A percentile compares a stretch with the other conserved stretches of the same genome.
These are phyloP conservation scores for Sanghuangporus sanghuang DNA, from an alignment of 1,284 basidiomycete species.

Conservation along the genomic window DNA sequence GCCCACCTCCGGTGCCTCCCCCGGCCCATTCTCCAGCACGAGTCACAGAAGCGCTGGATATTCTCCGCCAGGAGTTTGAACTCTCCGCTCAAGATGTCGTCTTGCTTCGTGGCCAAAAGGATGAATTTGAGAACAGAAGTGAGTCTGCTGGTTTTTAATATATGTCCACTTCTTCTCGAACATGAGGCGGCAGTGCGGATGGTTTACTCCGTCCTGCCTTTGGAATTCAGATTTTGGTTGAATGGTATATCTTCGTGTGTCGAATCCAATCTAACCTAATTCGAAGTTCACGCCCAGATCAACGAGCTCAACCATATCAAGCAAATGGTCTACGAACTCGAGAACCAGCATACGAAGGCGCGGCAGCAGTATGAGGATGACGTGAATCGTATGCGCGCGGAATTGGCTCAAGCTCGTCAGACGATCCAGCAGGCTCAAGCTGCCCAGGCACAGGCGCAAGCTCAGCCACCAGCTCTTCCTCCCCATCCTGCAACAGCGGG, in stretches of 20 bases:
- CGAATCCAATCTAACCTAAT: background rate
- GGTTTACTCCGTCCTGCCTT: too few relatives aligned
- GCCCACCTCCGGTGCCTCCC: constrained; percentile 36
- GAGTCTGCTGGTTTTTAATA: constrained; percentile 22
- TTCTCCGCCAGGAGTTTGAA: constrained; percentile 86
- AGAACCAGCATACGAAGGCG: constrained; percentile 66
- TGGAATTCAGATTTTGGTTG: too few relatives aligned
- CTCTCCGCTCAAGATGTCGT: constrained; percentile 65
- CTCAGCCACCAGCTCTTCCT: constrained; percentile 16
- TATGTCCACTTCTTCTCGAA: background rate
- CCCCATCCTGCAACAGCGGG: constrained; percentile 16
- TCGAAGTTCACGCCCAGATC: constrained; percentile 60
- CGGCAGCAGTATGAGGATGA: constrained; percentile 75
- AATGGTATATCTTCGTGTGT: background rate
- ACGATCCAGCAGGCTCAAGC: constrained; percentile 17
- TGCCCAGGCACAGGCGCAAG: constrained; percentile 7
- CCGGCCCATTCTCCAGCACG: constrained; percentile 39
- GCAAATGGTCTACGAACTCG: constrained; percentile 74
- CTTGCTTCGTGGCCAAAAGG: constrained; percentile 71
- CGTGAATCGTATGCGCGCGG: constrained; percentile 57
- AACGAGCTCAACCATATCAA: constrained; percentile 71
- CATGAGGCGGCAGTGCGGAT: too few relatives aligned
- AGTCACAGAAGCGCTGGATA: constrained; percentile 78
- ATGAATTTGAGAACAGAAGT: constrained; percentile 90
- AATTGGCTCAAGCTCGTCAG: constrained; percentile 49